Conservation (phyloP, 306 rosid species). For the Prunus dulcis region DNA sequence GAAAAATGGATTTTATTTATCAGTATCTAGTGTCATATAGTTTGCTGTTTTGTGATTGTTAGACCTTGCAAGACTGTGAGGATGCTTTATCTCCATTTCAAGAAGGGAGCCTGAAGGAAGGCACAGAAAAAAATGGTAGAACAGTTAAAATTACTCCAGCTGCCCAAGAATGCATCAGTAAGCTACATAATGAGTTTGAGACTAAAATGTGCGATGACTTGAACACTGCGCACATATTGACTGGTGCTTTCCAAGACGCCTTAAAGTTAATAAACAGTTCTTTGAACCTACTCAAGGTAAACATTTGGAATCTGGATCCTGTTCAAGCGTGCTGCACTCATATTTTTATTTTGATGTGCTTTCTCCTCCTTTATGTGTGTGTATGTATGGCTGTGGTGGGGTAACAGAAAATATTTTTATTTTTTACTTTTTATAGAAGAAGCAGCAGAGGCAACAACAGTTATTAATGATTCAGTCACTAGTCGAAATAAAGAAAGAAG, state of each 20-base stretch:
- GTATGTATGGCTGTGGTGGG: neutral
- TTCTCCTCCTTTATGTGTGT: neutral
- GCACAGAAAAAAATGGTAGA: slow-evolving; percentile 39
- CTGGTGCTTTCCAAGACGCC: slow-evolving; percentile 83
- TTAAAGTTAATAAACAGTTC: slow-evolving; percentile 68
- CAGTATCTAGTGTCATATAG: slow-evolving; percentile 6
- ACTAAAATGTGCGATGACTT: slow-evolving; percentile 88
- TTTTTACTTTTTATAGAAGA: slow-evolving; percentile 51
- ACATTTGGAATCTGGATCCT: neutral
- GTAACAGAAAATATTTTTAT: slow-evolving; percentile 12
- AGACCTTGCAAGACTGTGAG: slow-evolving; percentile 85
- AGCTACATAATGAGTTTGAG: slow-evolving; percentile 61
- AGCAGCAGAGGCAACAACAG: slow-evolving; percentile 57
- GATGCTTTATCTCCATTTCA: slow-evolving; percentile 59
- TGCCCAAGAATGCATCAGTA: slow-evolving; percentile 63
- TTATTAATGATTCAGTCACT: slow-evolving; percentile 58
- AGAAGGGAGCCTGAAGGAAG: slow-evolving; percentile 40
- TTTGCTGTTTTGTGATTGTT: slow-evolving; percentile 27
- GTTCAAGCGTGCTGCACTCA: neutral
- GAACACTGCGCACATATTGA: slow-evolving; percentile 81
- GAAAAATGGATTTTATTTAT: neutral
- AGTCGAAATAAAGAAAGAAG: slow-evolving; percentile 55
- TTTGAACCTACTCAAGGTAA: slow-evolving; percentile 71
- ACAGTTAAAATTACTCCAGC: slow-evolving; percentile 41
- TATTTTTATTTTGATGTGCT: neutral